These are phyloP conservation scores for Arabidopsis hybrid DNA, from an alignment of 441 rosid genomes.

Conservation along the genomic window DNA sequence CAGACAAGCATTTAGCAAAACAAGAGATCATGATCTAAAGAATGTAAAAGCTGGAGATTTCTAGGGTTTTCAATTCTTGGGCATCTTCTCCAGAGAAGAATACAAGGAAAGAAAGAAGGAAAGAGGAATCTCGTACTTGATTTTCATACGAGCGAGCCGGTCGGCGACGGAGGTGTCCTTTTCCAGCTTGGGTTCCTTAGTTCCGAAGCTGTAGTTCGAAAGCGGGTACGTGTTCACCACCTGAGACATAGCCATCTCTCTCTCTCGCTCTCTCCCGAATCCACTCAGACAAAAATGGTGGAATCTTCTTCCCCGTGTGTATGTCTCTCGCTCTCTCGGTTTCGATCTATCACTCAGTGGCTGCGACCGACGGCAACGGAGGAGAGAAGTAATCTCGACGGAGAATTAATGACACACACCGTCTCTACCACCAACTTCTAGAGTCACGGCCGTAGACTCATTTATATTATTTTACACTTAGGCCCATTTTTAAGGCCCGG, in stretches of 20 bases:
- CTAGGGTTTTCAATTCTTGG: conserved; percentile 29
- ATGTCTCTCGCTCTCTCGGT: neutral
- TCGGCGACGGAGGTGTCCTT: conserved; percentile 98
- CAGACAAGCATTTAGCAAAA: neutral
- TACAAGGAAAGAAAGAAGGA: neutral
- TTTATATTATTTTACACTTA: neutral
- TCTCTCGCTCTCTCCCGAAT: conserved; percentile 4
- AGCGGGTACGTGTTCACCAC: conserved; percentile 94
- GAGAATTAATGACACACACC: neutral
- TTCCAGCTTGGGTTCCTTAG: conserved; percentile 98
- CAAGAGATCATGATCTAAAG: conserved; percentile 33
- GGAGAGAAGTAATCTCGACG: conserved; percentile 22
- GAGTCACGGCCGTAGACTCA: neutral
- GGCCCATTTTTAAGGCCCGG: neutral
- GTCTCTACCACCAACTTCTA: conserved; percentile 18
- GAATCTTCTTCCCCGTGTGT: neutral
- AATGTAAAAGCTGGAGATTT: conserved; percentile 9
- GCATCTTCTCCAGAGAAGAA: conserved; percentile 14
- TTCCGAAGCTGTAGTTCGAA: conserved; percentile 95
- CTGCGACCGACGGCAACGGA: conserved; percentile 30
- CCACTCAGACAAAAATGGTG: neutral
- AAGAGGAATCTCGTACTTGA: conserved; percentile 58
- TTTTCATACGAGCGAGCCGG: conserved; percentile 99
- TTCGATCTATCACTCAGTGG: conserved; percentile 14
- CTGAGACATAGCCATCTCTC: conserved; percentile 77